Conservation (phyloP, 352 stramenopile species). For the Saprolegnia diclina region DNA sequence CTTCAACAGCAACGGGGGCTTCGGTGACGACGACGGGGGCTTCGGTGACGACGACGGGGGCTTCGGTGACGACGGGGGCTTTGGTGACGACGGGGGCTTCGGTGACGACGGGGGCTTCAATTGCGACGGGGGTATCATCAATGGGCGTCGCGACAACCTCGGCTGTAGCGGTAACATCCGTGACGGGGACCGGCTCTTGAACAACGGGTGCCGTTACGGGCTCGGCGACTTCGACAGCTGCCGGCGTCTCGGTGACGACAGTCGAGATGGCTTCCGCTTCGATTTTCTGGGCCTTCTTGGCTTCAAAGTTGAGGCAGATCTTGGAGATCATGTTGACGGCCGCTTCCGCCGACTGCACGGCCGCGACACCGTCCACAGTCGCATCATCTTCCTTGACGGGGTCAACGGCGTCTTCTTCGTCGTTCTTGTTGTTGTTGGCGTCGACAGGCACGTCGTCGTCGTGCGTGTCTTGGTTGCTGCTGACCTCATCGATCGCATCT, state of each 20-base stretch:
- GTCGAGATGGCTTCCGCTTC: neutral
- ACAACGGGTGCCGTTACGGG: neutral
- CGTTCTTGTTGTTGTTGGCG: neutral
- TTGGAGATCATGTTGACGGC: constrained; percentile 13
- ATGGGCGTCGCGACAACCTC: neutral
- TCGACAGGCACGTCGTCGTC: neutral
- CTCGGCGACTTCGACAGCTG: neutral
- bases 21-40: neutral
- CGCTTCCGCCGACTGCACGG: constrained; percentile 6
- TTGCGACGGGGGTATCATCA: neutral
- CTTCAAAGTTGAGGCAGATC: constrained; percentile 11
- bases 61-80: neutral
- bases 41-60: neutral
- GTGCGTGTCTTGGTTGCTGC: no score
- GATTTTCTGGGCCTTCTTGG: neutral
- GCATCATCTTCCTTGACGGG: neutral
- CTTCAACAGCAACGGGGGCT: neutral
- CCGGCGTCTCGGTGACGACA: neutral
- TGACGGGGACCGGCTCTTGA: neutral
- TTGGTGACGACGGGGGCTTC: neutral
- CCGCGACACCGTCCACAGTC: neutral
- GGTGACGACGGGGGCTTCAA: neutral
- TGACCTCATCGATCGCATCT: no score
- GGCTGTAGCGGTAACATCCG: neutral
- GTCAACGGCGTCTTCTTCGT: constrained; percentile 1